Base-by-base conservation (phyloP, 495 filamentous ascomycete species). In the Aspergillus nidulans region DNA sequence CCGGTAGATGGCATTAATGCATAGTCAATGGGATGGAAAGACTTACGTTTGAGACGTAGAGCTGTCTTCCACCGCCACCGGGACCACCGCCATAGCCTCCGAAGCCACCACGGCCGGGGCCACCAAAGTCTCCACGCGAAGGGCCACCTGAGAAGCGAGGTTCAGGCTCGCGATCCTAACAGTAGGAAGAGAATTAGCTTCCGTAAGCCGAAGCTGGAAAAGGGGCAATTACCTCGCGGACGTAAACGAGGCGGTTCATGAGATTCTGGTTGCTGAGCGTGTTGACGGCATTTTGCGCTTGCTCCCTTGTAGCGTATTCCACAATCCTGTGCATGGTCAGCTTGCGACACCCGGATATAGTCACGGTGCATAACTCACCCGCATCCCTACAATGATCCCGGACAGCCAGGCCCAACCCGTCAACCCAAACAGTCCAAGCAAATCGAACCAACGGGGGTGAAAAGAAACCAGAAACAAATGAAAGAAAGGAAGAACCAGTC, bases 241-340 rank as follows among this genome's bases (percentile, higher is more conserved):
- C 94, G 69, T 98, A 98, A 64, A 98, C 91, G 43, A 97, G 88
- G 74, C 94, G 85, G 46, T 94, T 94, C 91, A 97, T 97, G 48
- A 98, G 78, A 68, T 92, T 96, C 73, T 96, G 91, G 76, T 98
- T 98, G 84, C 92, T 96, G 77, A 98, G 91, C 66, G 90, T 92
- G 76, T 86, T 90, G 79, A 98, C 92, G 61, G 94, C 94, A 73
- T 90, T 85, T 74, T 97, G 95, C 65, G 94, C 94, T 87, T 97
- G 91, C 66, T 98, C 95, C 85, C 91, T 90, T 60, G 92, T 96
- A 62, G 94, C 94, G 85, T 97, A 98, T 87, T 98, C 94, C 86
- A 98, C 94, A 90, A 98, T 98, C 81, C 94, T 96, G 56, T 34
- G 32, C 9, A 49, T 36, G 36, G 39, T 72, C 53, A 72, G 68